phyloP scores from a whole-genome alignment of 768 basidiomycete genomes.

The Omphalotus guepiniiformis region DNA sequence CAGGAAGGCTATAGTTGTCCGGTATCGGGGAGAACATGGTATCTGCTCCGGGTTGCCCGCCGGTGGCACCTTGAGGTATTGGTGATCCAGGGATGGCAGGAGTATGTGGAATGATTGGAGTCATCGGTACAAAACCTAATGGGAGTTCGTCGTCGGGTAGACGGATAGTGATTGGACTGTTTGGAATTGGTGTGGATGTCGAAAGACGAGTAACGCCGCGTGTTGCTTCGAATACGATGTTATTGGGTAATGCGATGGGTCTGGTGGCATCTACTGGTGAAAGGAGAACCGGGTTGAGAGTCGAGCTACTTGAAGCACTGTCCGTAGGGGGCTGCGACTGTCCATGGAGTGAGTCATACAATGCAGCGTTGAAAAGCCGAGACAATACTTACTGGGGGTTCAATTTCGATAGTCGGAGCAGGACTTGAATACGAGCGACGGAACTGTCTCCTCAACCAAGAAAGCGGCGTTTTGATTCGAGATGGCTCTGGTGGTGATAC shows the following conservation, averaged over 20 bases:
- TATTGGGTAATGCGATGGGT: slow-evolving; percentile 6
- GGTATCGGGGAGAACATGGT: slow-evolving; percentile 6
- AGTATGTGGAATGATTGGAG: not conserved
- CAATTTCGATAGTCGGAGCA: slow-evolving; percentile 7
- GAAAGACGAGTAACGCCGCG: slow-evolving; percentile 4
- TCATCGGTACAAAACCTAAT: slow-evolving; percentile 7
- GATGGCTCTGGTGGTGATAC: not conserved
- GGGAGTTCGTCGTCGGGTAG: slow-evolving; percentile 8
- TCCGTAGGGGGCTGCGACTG: slow-evolving; percentile 7
- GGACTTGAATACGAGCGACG: slow-evolving; percentile 12
- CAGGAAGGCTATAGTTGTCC: slow-evolving; percentile 4
- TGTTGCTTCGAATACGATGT: slow-evolving; percentile 5
- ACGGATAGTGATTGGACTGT: slow-evolving; percentile 1
- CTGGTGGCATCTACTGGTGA: slow-evolving; percentile 4
- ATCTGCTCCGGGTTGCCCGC: not conserved
- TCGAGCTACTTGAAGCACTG: not conserved
- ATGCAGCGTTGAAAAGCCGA: not conserved
- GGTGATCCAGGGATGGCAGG: not conserved
- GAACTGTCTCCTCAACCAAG: slow-evolving; percentile 11
- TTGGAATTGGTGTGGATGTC: slow-evolving; percentile 7
- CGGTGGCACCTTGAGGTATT: not conserved
- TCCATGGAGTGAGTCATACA: not conserved
- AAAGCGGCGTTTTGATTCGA: slow-evolving; percentile 10
- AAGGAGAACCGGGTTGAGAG: slow-evolving; percentile 4
- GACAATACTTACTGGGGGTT: slow-evolving; percentile 10